Evolutionary conservation across 164 flowering plant species (phyloP), one percentile per base, ranked within the genome.

Genomic region (Stephania yunnanensis): DNA sequence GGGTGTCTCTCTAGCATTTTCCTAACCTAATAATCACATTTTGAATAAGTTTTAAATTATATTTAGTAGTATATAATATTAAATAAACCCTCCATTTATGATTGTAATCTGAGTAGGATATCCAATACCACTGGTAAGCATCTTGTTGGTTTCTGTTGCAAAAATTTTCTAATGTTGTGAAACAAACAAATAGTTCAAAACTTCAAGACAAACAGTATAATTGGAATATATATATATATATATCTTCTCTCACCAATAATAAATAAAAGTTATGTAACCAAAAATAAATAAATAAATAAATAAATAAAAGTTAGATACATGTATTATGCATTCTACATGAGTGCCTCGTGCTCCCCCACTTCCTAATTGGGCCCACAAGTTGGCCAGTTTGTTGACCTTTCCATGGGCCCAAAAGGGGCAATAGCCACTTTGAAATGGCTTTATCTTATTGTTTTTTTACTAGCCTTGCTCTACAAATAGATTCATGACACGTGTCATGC

Each of bases 341-440:
- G 30, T 19, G 30, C 30, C 30, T 64, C 69, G 15, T 3, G 36
- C 36, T 67, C 69, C 69, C 55, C 55, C 11, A 11, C 55, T 4
- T 50, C 42, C 25, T 11, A 2, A 8, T 67, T 11, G 30, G 69
- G 69, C 31, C 69, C 69, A 67, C 36, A 67, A 22, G 36, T 67
- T 25, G 69, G 69, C 69, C 69, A 67, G 25, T 67, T 22, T 64
- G 68, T 64, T 30, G 68, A 30, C 68, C 68, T 15, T 10, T 50
- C 13, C 55, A 50, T 50, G 55, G 55, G 11, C 11, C 55, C 13
- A 10, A 50, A 50, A 50, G 55, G 15, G 12, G 55, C 55, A 50
- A 50, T 50, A 7, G 55, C 55, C 55, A 50, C 13, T 50, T 50
- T 50, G 55, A 50, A 11, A 50, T 50, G 55, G 11, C 12, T 9